Evolutionary conservation across 2,329 filamentous ascomycete genomes (phyloP).

Genomic region (Penicillium brevicompactum): DNA sequence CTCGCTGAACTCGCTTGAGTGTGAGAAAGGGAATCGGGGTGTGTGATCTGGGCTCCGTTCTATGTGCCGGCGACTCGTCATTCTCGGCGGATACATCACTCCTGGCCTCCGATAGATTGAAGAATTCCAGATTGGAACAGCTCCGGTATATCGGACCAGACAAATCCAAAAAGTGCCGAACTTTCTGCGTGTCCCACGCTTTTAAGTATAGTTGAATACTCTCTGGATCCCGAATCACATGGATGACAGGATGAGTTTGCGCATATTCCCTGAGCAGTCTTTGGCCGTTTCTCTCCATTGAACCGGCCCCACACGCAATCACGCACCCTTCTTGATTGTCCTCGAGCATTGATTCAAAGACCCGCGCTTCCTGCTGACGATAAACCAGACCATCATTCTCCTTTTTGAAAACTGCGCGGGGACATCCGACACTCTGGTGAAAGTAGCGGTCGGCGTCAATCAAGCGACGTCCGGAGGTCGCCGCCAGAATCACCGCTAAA

Average conservation of each 20-base stretch:
- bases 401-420: slow-evolving; percentile 65
- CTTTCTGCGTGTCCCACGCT: slow-evolving; percentile 57
- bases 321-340: slow-evolving; percentile 64
- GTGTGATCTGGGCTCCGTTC: slow-evolving; percentile 42
- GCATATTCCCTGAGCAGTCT: slow-evolving; percentile 63
- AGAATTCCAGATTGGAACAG: slow-evolving; percentile 76
- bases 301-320: slow-evolving; percentile 70
- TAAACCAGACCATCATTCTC: slow-evolving; percentile 64
- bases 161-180: slow-evolving; percentile 59
- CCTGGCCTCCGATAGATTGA: slow-evolving; percentile 66
- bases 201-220: slow-evolving; percentile 67
- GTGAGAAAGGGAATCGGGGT: slow-evolving; percentile 63
- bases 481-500: slow-evolving; percentile 72
- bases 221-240: slow-evolving; percentile 66
- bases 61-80: slow-evolving; percentile 28
- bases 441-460: slow-evolving; percentile 72
- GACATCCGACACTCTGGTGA: slow-evolving; percentile 63
- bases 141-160: slow-evolving; percentile 58
- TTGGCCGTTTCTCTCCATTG: slow-evolving; percentile 67
- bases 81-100: slow-evolving; percentile 28
- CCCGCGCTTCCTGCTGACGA: slow-evolving; percentile 62
- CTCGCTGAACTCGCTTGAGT: slow-evolving; percentile 67
- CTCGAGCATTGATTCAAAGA: slow-evolving; percentile 62
- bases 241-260: slow-evolving; percentile 68
- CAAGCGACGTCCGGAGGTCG: slow-evolving; percentile 67